phyloP scores from a whole-genome alignment of 1,139 yeast species.

The Geotrichum klebahnii region DNA sequence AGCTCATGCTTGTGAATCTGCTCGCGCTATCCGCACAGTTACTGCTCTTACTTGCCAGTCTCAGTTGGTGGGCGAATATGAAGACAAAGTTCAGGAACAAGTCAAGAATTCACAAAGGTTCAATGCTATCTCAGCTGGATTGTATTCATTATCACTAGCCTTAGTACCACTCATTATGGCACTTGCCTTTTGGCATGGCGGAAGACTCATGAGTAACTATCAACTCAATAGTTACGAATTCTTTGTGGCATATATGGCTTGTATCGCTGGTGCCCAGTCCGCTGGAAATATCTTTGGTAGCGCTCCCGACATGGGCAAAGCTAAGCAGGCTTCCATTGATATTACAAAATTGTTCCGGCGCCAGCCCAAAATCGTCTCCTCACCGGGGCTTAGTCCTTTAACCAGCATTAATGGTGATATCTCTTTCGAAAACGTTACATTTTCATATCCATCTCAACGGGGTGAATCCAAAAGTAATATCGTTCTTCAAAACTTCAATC shows the following conservation, averaged over 20 bases:
- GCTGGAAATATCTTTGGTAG: slow-evolving; percentile 85
- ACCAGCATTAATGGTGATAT: too few species aligned
- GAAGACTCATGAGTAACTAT: slow-evolving; percentile 35
- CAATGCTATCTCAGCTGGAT: slow-evolving; percentile 33
- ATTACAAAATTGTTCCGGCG: too few species aligned
- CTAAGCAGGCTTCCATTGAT: slow-evolving; percentile 55
- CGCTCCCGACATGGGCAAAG: slow-evolving; percentile 64
- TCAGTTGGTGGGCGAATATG: slow-evolving; percentile 35
- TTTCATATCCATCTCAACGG: too few species aligned
- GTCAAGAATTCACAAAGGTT: slow-evolving; percentile 34
- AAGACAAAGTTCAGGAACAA: slow-evolving; percentile 33
- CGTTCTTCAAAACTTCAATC: slow-evolving; percentile 61
- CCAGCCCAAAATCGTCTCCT: too few species aligned
- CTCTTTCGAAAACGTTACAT: too few species aligned
- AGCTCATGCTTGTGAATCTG: slow-evolving; percentile 39
- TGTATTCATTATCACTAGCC: slow-evolving; percentile 40
- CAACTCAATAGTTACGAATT: slow-evolving; percentile 32
- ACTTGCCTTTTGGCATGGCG: slow-evolving; percentile 43
- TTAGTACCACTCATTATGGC: slow-evolving; percentile 41
- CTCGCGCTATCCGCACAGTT: slow-evolving; percentile 41
- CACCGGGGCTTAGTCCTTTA: too few species aligned
- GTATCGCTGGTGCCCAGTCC: slow-evolving; percentile 79
- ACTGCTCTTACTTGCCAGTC: slow-evolving; percentile 40
- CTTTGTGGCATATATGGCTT: slow-evolving; percentile 42
- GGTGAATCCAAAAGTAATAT: too few species aligned